These are phyloP conservation scores for Chrysosporium queenslandicum DNA, from an alignment of 2,329 filamentous ascomycete species.

Conservation along the genomic window DNA sequence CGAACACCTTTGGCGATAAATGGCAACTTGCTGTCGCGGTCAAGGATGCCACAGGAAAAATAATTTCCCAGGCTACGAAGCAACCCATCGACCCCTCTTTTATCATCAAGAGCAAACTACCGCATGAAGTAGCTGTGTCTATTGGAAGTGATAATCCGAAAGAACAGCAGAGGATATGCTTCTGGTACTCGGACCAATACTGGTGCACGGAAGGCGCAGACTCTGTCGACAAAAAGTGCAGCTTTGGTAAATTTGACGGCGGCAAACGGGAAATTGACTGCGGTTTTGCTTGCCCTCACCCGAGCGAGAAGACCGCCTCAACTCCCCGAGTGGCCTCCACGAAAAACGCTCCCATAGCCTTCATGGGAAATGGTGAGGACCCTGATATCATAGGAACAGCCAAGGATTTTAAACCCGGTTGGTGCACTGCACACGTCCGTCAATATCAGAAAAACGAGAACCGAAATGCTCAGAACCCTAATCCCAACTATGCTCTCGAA, in stretches of 20 bases:
- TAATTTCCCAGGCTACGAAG: conserved; percentile 11
- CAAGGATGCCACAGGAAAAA: conserved; percentile 4
- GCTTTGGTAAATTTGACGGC: conserved; percentile 1
- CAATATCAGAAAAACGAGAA: conserved; percentile 8
- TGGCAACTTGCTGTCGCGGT: conserved; percentile 4
- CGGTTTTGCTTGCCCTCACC: conserved; percentile 7
- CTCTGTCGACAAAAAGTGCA: neutral
- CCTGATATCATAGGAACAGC: conserved; percentile 7
- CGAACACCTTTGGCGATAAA: conserved; percentile 5
- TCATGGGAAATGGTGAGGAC: conserved; percentile 8
- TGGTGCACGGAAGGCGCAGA: conserved; percentile 10
- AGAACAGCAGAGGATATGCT: conserved; percentile 1
- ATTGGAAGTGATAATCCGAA: conserved; percentile 1
- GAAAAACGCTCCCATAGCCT: conserved; percentile 8
- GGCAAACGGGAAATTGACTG: conserved; percentile 9
- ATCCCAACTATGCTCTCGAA: conserved; percentile 5
- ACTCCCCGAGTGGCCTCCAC: conserved; percentile 1
- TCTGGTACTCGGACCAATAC: conserved; percentile 11
- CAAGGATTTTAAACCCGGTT: conserved; percentile 3
- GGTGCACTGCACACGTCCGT: conserved; percentile 8
- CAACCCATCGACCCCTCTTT: conserved; percentile 3
- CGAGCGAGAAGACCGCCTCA: neutral
- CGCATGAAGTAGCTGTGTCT: neutral
- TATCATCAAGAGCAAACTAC: conserved; percentile 6
- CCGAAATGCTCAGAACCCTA: conserved; percentile 5